Conservation (phyloP, 495 filamentous ascomycete species). For the Penicillium atrosanguineum region DNA sequence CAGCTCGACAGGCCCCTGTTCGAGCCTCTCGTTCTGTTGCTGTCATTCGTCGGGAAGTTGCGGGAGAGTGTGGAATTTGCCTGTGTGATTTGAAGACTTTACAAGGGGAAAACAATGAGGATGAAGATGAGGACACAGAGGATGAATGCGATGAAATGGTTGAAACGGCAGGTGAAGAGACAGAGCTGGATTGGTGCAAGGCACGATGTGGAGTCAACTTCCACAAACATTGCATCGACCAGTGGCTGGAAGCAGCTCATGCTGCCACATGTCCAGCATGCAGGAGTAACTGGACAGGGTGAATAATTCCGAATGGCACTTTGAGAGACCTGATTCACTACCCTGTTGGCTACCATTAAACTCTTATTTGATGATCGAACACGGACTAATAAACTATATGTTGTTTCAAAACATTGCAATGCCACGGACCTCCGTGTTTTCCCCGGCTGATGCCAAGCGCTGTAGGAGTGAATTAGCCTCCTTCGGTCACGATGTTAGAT, state of each 20-base stretch:
- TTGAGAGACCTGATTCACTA: not conserved
- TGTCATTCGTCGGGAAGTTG: conserved; percentile 47
- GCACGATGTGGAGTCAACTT: conserved; percentile 70
- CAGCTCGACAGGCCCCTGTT: not conserved
- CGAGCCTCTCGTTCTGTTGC: not conserved
- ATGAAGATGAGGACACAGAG: not conserved
- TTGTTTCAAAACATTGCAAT: not conserved
- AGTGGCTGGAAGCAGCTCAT: conserved; percentile 48
- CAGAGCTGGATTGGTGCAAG: conserved; percentile 60
- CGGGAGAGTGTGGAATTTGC: conserved; percentile 74
- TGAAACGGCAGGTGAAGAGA: conserved; percentile 23
- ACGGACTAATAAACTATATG: not conserved
- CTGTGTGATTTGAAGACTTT: conserved; percentile 26
- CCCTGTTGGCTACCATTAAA: not conserved
- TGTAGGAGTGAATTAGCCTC: too few relatives aligned
- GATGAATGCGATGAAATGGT: not conserved
- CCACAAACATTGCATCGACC: conserved; percentile 63
- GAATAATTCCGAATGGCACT: not conserved
- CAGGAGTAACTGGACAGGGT: conserved; percentile 8
- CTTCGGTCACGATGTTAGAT: too few relatives aligned
- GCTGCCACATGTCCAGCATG: conserved; percentile 18
- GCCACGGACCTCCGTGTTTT: not conserved
- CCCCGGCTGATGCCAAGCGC: too few relatives aligned
- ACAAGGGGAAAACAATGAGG: not conserved
- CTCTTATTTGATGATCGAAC: not conserved